Base-by-base conservation (phyloP, 2,329 filamentous ascomycete genomes). In the Cercospora sp. region DNA sequence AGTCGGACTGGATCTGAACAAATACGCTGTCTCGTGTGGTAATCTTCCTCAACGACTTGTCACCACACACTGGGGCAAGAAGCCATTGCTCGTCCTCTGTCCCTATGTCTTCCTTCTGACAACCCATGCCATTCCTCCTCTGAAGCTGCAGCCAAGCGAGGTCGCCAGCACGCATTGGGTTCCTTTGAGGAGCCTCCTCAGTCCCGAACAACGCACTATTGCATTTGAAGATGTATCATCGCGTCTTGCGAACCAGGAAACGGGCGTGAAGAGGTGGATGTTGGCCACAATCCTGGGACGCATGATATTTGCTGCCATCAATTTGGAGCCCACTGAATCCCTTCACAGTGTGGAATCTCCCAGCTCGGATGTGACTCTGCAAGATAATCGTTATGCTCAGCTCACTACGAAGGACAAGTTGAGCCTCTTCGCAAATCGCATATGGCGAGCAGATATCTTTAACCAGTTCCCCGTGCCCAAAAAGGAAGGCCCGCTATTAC, bases 91-190 rank as follows among this genome's bases (percentile, higher is more conserved):
- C 87, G 88, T 91, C 3, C 82, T 91, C 7, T 91, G 88, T 73
- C 89, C 89, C 0, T 90, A 88, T 76, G 82, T 91, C 53, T 91
- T 89, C 76, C 80, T 91, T 26, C 79, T 88, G 65, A 90, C 86
- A 2, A 83, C 82, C 18, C 84, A 85, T 30, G 80, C 83, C 26
- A 80, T 86, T 5, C 87, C 88, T 5, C 78, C 84, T 1, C 81
- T 91, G 45, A 83, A 83, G 57, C 81, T 91, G n/a, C 89, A 91
- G 73, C 88, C 89, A 4, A 86, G 86, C 33, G 89, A 91, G 79
- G 88, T 91, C 20, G 88, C 87, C 26, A 88, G 88, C 1, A 86
- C 87, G 2, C 89, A 91, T 76, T 91, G 89, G 89, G 88, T 91
- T 3, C 86, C 89, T 12, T 77, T 91, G 2, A 82, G 86, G 62